phyloP scores from a whole-genome alignment of 257 asterid genomes.

The Plantago major region DNA sequence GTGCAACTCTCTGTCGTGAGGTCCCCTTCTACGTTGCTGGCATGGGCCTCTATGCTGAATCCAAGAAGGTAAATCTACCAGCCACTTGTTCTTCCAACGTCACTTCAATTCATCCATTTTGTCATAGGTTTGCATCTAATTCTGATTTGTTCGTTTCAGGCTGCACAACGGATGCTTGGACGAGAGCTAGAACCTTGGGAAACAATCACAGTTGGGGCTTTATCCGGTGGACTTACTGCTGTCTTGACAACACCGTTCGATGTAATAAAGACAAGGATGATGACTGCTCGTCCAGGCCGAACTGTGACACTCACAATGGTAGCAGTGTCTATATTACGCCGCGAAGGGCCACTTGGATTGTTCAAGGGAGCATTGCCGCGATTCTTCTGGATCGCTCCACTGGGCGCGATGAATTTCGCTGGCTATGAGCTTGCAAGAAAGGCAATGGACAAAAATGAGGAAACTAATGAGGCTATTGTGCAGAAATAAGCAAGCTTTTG shows the following conservation, averaged over 20 bases:
- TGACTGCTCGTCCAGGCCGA: conserved; percentile 64
- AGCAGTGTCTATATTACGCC: conserved; percentile 49
- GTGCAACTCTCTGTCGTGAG: conserved; percentile 90
- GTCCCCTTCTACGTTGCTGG: conserved; percentile 94
- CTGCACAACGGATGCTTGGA: conserved; percentile 46
- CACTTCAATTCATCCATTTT: background rate
- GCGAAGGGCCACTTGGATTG: conserved; percentile 68
- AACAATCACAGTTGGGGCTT: conserved; percentile 78
- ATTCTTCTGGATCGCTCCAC: conserved; percentile 91
- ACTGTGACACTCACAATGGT: conserved; percentile 38
- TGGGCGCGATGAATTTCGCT: conserved; percentile 91
- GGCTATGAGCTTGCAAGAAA: conserved; percentile 77
- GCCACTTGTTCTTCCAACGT: background rate
- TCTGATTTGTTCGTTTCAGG: conserved; percentile 32
- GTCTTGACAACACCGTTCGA: conserved; percentile 81
- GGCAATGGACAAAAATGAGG: conserved; percentile 68
- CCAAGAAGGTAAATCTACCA: conserved; percentile 64
- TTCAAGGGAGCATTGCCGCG: conserved; percentile 86
- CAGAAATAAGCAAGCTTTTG: conserved; percentile 14
- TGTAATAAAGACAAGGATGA: conserved; percentile 83
- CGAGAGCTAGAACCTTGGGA: conserved; percentile 84
- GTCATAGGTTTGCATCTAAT: background rate
- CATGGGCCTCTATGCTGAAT: conserved; percentile 95
- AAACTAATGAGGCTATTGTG: conserved; percentile 28
- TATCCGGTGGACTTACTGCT: conserved; percentile 81